A percentile compares a stretch with the other conserved stretches of the same genome.
These are phyloP conservation scores for Elongisporangium senticosum DNA, from an alignment of 352 stramenopile genomes.

Conservation along the genomic window DNA sequence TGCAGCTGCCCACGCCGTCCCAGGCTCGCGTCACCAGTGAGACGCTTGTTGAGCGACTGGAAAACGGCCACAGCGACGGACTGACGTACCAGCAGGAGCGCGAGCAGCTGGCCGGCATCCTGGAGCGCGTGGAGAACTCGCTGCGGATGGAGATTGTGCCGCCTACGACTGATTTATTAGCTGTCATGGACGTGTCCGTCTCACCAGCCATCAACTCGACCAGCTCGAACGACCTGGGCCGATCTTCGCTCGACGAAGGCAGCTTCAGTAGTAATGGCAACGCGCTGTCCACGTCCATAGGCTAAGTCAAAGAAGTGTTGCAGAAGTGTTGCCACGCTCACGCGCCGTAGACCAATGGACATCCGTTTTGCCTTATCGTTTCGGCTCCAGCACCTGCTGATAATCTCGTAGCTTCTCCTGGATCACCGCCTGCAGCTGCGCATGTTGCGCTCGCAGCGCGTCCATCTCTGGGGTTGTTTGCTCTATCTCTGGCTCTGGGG, in stretches of 20 bases:
- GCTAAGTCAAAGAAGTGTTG: not conserved
- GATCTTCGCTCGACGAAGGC: conserved; percentile 7
- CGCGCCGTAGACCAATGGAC: not conserved
- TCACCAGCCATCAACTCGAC: conserved; percentile 1
- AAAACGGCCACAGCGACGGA: conserved; percentile 31
- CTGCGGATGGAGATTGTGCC: conserved; percentile 46
- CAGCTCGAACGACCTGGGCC: conserved; percentile 26
- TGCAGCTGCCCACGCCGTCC: conserved; percentile 28
- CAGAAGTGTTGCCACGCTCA: not conserved
- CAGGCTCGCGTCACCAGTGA: conserved; percentile 21
- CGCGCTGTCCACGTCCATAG: not conserved
- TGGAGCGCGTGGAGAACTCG: conserved; percentile 38
- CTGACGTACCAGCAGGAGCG: conserved; percentile 56
- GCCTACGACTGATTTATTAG: conserved; percentile 53
- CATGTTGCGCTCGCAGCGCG: conserved; percentile 24
- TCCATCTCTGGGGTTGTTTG: conserved; percentile 5
- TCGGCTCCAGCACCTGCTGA: conserved; percentile 13
- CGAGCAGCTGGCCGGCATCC: conserved; percentile 35
- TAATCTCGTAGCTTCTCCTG: conserved; percentile 33
- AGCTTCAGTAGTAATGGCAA: conserved; percentile 1
- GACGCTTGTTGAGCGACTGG: conserved; percentile 40
- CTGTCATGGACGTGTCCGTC: conserved; percentile 49
- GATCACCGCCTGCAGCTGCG: conserved; percentile 27
- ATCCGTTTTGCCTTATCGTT: not conserved
- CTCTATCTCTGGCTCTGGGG: conserved; percentile 1